Conservation (phyloP, 176 grass and related monocot genomes). For the Oryza nivara region DNA sequence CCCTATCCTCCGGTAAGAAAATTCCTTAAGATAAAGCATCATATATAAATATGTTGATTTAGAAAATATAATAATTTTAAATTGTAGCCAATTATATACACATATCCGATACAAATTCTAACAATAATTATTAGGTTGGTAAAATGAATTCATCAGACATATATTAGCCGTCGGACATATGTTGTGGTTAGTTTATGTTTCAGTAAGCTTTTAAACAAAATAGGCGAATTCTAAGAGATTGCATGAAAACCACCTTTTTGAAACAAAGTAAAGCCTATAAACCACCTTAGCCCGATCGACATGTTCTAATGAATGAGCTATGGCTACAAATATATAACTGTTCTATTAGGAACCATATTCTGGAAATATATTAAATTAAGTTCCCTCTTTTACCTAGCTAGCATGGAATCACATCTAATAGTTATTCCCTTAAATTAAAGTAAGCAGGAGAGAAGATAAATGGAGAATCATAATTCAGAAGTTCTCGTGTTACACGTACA, state of each 20-base stretch:
- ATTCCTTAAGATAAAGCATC: background rate
- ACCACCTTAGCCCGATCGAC: background rate
- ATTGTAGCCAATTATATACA: no score
- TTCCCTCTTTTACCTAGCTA: background rate
- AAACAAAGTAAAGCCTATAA: no score
- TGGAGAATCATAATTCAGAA: background rate
- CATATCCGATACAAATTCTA: no score
- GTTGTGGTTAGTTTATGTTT: no score
- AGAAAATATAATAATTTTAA: background rate
- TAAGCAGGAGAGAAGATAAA: background rate
- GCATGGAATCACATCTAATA: background rate
- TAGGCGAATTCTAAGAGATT: no score
- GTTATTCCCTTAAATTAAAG: background rate
- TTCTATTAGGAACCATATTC: background rate
- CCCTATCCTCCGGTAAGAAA: no score
- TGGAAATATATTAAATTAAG: background rate
- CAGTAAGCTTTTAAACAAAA: no score
- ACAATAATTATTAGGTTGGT: no score
- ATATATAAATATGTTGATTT: background rate
- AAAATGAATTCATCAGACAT: no score
- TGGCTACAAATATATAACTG: background rate
- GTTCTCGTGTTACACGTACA: slow-evolving; percentile 26
- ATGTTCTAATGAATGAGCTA: background rate
- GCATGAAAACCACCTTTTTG: no score
- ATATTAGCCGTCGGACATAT: no score